Base-by-base conservation (phyloP, 2,329 filamentous ascomycete species). In the Bipolaris victoriae region DNA sequence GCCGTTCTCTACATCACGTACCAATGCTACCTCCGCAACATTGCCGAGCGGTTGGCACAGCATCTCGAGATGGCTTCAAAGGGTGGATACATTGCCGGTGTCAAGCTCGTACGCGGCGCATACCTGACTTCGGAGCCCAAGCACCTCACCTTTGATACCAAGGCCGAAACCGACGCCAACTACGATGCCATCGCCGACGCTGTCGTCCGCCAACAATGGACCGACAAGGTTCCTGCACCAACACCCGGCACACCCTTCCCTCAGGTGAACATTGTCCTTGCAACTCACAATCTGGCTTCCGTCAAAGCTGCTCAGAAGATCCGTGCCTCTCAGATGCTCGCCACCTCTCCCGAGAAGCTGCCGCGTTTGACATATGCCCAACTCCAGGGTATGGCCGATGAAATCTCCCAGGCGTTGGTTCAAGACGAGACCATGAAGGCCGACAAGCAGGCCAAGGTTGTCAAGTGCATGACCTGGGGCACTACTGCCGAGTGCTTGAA, bases 331-430 rank as follows among this genome's bases (percentile, higher is more conserved):
- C 83, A 85, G 48, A 64, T 26, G 63, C 67, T 41, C 31, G 47
- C 56, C 70, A 69, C 3, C 70, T 76, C 39, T 59, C 81, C 59
- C 39, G 50, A 61, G 16, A 40, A 58, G 1, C 65, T 74, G 1
- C 71, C 71, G 0, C 61, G 66, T 2, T 76, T 86, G 9, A 76
- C 78, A 0, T 92, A 91, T 74, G 90, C 90, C 2, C 93, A 97
- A 78, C 84, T 97, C 1, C 90, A 94, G 80, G 93, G 94, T 39
- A 98, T 98, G 94, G 94, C 94, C 1, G 94, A 98, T 67, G 93
- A 97, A 73, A 87, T 98, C 50, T 92, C 89, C 55, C 83, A 84
- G 63, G 77, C 78, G 3, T 73, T 87, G 0, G 72, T 87, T 15
- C 77, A 84, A 55, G 77, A 78, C 29, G 65, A 72, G 18, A 64